phyloP scores from a whole-genome alignment of 306 rosid genomes.

The Quercus alba region DNA sequence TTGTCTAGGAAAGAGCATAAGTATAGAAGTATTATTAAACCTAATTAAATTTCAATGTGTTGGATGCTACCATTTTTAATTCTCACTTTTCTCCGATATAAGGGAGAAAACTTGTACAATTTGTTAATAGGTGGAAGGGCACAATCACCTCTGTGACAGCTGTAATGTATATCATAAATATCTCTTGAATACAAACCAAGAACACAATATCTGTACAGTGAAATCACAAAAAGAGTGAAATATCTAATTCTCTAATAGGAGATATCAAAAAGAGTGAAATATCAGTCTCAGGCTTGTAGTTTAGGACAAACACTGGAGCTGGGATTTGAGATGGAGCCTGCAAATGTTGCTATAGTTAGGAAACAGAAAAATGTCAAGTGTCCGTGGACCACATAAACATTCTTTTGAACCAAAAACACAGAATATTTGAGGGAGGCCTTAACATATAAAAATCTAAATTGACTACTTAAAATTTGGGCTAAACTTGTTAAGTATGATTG shows the following conservation, averaged over 20 bases:
- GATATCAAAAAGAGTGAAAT: neutral
- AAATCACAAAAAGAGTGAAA: neutral
- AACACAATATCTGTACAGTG: neutral
- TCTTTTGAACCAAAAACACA: too few species aligned
- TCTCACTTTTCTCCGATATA: neutral
- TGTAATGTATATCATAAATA: neutral
- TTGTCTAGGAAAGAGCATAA: too few species aligned
- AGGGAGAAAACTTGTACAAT: neutral
- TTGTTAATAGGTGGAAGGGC: neutral
- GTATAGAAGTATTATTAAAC: too few species aligned
- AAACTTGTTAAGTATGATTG: too few species aligned
- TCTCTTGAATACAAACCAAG: neutral
- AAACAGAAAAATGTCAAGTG: too few species aligned
- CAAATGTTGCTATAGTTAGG: too few species aligned
- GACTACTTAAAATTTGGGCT: too few species aligned
- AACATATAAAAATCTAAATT: too few species aligned
- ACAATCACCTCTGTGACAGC: neutral
- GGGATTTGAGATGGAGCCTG: constrained; percentile 59
- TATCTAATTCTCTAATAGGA: neutral
- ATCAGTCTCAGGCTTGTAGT: constrained; percentile 48
- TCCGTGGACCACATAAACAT: too few species aligned
- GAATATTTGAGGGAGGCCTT: too few species aligned
- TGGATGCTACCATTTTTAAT: neutral
- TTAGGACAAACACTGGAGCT: constrained; percentile 59
- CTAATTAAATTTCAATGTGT: too few species aligned